phyloP scores from a whole-genome alignment of 2,329 filamentous ascomycete genomes.

The Chalara sp. region DNA sequence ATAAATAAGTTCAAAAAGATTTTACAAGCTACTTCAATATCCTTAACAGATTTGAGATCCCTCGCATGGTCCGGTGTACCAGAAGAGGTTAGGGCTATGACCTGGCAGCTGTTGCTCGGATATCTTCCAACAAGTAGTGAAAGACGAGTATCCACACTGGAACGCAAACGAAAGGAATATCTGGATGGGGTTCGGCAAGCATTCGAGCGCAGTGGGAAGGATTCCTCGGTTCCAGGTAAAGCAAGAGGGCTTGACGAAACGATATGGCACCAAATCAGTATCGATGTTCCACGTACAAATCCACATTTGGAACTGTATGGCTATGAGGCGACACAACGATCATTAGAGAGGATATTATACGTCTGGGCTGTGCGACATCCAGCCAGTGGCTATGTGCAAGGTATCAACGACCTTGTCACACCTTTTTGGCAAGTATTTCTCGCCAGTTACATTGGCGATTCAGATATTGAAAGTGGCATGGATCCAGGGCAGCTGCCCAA shows the following conservation, averaged over 20 bases:
- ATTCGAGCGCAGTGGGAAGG: slow-evolving; percentile 57
- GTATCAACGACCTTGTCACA: slow-evolving; percentile 95
- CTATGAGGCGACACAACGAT: slow-evolving; percentile 92
- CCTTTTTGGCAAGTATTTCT: slow-evolving; percentile 98
- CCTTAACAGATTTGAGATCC: slow-evolving; percentile 73
- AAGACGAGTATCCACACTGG: slow-evolving; percentile 78
- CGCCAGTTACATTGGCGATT: slow-evolving; percentile 89
- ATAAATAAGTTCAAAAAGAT: slow-evolving; percentile 99
- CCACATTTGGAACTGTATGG: slow-evolving; percentile 92
- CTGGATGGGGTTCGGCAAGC: slow-evolving; percentile 78
- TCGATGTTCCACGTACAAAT: slow-evolving; percentile 93
- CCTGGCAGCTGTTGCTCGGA: slow-evolving; percentile 93
- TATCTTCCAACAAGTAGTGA: slow-evolving; percentile 98
- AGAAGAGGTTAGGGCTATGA: slow-evolving; percentile 93
- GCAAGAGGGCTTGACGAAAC: slow-evolving; percentile 78
- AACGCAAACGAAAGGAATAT: slow-evolving; percentile 94
- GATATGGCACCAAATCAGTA: slow-evolving; percentile 99
- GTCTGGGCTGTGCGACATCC: slow-evolving; percentile 97
- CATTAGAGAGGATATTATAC: slow-evolving; percentile 89
- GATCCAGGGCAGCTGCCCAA: slow-evolving; percentile 90
- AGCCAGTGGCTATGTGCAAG: slow-evolving; percentile 95
- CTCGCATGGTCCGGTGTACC: slow-evolving; percentile 93
- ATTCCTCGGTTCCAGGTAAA: slow-evolving; percentile 36
- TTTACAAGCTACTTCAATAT: slow-evolving; percentile 84
- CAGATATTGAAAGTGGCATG: slow-evolving; percentile 89